Percentiles rank a stretch among this genome's conserved stretches.
Conservation (phyloP, 2,329 filamentous ascomycete species). For the Penicillium brevicompactum region DNA sequence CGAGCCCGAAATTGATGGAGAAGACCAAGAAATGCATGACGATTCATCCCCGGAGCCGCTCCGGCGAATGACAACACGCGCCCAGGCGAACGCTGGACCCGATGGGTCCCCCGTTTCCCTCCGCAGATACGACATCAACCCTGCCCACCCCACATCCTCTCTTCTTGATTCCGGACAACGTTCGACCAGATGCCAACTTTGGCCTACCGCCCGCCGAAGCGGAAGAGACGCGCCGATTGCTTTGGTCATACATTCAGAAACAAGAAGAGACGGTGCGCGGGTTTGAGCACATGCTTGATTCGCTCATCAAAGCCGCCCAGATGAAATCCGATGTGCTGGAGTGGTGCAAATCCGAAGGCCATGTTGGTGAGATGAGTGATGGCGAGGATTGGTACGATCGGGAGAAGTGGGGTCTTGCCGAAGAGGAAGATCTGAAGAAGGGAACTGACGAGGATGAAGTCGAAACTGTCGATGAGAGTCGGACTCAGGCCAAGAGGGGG, state of each 20-base stretch:
- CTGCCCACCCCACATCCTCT: slow-evolving; percentile 56
- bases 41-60: slow-evolving; percentile 43
- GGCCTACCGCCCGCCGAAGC: slow-evolving; percentile 62
- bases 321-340: slow-evolving; percentile 62
- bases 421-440: slow-evolving; percentile 60
- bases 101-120: slow-evolving; percentile 30
- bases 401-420: slow-evolving; percentile 60
- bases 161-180: slow-evolving; percentile 56
- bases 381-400: slow-evolving; percentile 69
- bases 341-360: slow-evolving; percentile 64
- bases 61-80: slow-evolving; percentile 50
- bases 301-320: slow-evolving; percentile 60
- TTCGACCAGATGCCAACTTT: slow-evolving; percentile 56
- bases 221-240: slow-evolving; percentile 62
- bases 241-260: slow-evolving; percentile 66
- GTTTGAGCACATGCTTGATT: slow-evolving; percentile 57
- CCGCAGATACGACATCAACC: slow-evolving; percentile 33
- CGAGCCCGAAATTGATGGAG: slow-evolving; percentile 23
- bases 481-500: slow-evolving; percentile 43
- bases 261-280: slow-evolving; percentile 65
- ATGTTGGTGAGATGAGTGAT: slow-evolving; percentile 67
- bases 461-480: slow-evolving; percentile 49
- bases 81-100: slow-evolving; percentile 42
- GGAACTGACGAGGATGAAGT: slow-evolving; percentile 64
- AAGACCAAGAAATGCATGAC: slow-evolving; percentile 37